Percentiles rank a stretch among this genome's conserved stretches.
These are phyloP conservation scores for Protostelium mycophagum DNA, from an alignment of 78 protist genomes.

Conservation along the genomic window DNA sequence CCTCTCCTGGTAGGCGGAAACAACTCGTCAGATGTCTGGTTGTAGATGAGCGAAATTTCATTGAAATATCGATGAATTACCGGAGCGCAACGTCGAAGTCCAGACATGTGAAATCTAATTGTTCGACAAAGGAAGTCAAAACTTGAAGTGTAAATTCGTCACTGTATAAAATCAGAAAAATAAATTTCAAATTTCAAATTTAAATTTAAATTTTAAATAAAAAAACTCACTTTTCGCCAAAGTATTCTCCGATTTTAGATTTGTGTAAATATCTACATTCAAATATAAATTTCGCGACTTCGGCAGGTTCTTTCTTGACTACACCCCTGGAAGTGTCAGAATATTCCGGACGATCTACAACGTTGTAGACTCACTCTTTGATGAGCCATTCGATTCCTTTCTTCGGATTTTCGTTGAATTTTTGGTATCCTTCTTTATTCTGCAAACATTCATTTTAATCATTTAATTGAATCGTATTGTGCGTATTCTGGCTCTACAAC, in stretches of 20 bases:
- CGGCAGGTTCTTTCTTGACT: background rate
- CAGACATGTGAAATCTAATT: conserved; percentile 65
- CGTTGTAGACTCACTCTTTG: background rate
- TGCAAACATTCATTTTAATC: background rate
- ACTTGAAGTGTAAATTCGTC: conserved; percentile 69
- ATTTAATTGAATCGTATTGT: too few relatives aligned
- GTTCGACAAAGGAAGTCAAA: conserved; percentile 81
- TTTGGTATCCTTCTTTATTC: background rate
- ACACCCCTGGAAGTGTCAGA: background rate
- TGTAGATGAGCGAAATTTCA: background rate
- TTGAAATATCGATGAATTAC: conserved; percentile 45
- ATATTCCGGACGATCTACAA: background rate
- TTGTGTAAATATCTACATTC: background rate
- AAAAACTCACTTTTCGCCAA: background rate
- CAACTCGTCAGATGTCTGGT: background rate
- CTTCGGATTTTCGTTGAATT: background rate
- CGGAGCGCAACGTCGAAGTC: conserved; percentile 89
- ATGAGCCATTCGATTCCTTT: background rate
- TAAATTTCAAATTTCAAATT: background rate
- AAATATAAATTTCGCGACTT: background rate
- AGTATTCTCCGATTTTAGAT: background rate
- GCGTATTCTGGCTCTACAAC: too few relatives aligned
- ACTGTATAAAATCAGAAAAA: background rate
- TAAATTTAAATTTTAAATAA: too few relatives aligned
- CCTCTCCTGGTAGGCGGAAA: conserved; percentile 96